These are phyloP conservation scores for Pseudocercospora cruenta DNA, from an alignment of 2,329 filamentous ascomycete genomes.

Conservation along the genomic window DNA sequence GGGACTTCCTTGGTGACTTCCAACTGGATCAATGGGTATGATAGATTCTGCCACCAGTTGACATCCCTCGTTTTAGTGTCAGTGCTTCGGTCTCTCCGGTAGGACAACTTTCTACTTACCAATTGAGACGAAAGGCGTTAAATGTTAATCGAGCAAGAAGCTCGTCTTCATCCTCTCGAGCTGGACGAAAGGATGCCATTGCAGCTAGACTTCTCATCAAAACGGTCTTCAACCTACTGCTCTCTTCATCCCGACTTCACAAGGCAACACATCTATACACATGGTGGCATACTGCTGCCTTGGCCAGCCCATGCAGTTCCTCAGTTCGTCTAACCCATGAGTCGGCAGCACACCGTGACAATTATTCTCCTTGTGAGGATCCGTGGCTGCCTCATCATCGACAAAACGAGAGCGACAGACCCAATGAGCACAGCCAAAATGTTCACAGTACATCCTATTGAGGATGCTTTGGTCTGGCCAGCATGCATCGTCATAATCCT, in stretches of 20 bases:
- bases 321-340: background rate
- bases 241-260: background rate
- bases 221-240: background rate
- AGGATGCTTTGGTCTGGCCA: background rate
- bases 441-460: background rate
- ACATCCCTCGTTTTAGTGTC: background rate
- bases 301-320: background rate
- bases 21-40: background rate
- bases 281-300: background rate
- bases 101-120: background rate
- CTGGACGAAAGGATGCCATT: background rate
- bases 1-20: background rate
- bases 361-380: background rate
- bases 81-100: too few species aligned
- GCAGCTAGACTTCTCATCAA: background rate
- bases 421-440: background rate
- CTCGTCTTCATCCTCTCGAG: slow-evolving; percentile 5
- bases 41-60: slow-evolving; percentile 3
- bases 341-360: background rate
- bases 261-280: background rate
- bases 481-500: background rate
- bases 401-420: background rate
- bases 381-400: background rate
- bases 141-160: slow-evolving; percentile 1
- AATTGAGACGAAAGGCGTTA: slow-evolving; percentile 5